Evolutionary conservation across 2,329 filamentous ascomycete genomes (phyloP), one percentile per base, ranked within the genome.

Genomic region (Pseudocercospora vitis): DNA sequence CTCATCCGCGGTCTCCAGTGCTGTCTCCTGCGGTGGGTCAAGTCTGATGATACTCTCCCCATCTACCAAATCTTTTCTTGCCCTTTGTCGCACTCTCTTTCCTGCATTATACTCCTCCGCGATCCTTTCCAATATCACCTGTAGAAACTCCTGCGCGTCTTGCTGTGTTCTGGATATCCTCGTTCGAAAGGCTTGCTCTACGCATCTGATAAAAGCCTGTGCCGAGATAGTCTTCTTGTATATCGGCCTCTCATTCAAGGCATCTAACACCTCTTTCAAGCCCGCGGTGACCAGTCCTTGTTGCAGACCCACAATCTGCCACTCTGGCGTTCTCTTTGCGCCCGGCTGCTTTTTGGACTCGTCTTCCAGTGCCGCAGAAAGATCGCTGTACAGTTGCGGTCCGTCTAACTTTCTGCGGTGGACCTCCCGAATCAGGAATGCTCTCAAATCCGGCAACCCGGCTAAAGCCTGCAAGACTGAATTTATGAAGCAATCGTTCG

Each of bases 101-200:
- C 90, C 91, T 3, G 91, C 91, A 68, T 95, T 86, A 66, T 96
- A 96, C 72, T 99, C 94, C 67, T 99, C 94, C 65, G 89, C 91
- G 52, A 99, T 77, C 48, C 92, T 82, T 74, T 99, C 92, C 2
- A 90, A 88, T 9, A 99, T 87, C 46, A 97, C 86, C 74, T 99
- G 94, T 52, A 99, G 74, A 60, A 99, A 96, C 71, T 99, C 94
- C 68, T 99, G 94, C 8, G 94, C 94, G 75, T 99, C 94, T 72
- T 99, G 94, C 73, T 99, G 94, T 68, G 94, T 90, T 50, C 92
- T 81, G 68, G 89, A 96, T 64, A 99, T 95, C 64, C 89, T 85
- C 65, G 95, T 92, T 52, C 84, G 84, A 68, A 96, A 99, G 0
- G 92, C 91, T 24, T 78, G 77, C 74, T 99, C 94, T 48, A 99